A percentile compares a stretch with the other conserved stretches of the same genome.
Evolutionary conservation across 75 land plant genomes (phyloP).

Genomic region (Cryptomeria japonica): DNA sequence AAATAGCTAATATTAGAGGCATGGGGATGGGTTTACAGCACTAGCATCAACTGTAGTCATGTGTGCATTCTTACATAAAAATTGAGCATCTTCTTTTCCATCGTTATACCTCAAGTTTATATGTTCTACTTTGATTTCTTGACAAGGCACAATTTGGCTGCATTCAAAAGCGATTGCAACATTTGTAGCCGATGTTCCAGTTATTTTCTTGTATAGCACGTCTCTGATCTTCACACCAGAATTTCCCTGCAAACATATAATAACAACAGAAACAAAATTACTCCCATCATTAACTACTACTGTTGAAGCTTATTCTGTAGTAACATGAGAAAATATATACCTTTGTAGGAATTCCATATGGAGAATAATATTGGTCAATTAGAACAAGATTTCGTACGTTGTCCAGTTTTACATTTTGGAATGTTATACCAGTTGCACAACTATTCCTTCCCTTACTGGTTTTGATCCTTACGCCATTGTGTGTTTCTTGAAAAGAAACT

Average conservation of each 20-base stretch:
- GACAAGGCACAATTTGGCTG: conserved; percentile 53
- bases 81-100: background rate
- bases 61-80: conserved; percentile 23
- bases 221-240: conserved; percentile 56
- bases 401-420: conserved; percentile 35
- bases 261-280: no score
- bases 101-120: conserved; percentile 22
- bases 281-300: no score
- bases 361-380: conserved; percentile 57
- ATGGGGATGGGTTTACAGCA: background rate
- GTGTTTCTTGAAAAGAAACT: conserved; percentile 34
- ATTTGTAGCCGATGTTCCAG: conserved; percentile 61
- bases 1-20: background rate
- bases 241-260: conserved; percentile 2
- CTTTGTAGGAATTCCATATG: background rate
- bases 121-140: conserved; percentile 36
- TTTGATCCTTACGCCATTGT: conserved; percentile 70
- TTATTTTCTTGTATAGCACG: conserved; percentile 45
- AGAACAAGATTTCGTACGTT: conserved; percentile 42
- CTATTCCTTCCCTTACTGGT: conserved; percentile 59
- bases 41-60: conserved; percentile 16
- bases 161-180: conserved; percentile 63
- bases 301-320: no score
- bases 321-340: background rate
- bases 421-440: conserved; percentile 30